Conservation (phyloP, 2,329 filamentous ascomycete species). For the Daldinia sp. region DNA sequence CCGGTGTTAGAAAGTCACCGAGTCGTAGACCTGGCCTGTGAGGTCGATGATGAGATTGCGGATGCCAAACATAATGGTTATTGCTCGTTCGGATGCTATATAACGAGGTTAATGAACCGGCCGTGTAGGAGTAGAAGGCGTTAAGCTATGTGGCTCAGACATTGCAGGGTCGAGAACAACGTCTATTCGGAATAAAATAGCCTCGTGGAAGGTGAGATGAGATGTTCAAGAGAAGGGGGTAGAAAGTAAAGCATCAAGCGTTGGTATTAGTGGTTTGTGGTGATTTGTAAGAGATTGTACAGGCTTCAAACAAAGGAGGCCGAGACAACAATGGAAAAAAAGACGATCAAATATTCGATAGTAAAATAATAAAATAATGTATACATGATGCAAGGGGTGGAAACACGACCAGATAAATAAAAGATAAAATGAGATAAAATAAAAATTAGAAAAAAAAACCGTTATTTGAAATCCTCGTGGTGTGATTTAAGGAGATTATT, state of each 20-base stretch:
- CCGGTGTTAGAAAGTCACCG: conserved; percentile 37
- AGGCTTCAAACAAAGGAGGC: conserved; percentile 22
- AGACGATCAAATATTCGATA: background rate
- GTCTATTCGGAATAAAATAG: conserved; percentile 9
- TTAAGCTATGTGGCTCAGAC: conserved; percentile 10
- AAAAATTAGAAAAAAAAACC: too few species aligned
- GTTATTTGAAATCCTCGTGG: too few species aligned
- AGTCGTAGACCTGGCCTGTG: conserved; percentile 37
- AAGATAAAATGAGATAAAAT: too few species aligned
- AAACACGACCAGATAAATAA: background rate
- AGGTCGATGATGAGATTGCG: conserved; percentile 37
- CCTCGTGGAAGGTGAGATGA: conserved; percentile 26
- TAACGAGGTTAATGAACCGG: conserved; percentile 17
- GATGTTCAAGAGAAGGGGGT: background rate
- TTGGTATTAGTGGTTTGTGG: background rate
- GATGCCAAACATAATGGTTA: conserved; percentile 39
- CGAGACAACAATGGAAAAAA: conserved; percentile 18
- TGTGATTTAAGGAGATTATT: background rate
- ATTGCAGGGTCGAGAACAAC: conserved; percentile 15
- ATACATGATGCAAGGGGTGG: background rate
- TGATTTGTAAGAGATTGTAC: background rate
- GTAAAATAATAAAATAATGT: conserved; percentile 4
- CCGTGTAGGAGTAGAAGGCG: conserved; percentile 24
- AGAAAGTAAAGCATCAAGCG: background rate
- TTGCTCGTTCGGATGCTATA: conserved; percentile 28